These are phyloP conservation scores for Xanthoconium stramineum DNA, from an alignment of 768 basidiomycete species.

Conservation along the genomic window DNA sequence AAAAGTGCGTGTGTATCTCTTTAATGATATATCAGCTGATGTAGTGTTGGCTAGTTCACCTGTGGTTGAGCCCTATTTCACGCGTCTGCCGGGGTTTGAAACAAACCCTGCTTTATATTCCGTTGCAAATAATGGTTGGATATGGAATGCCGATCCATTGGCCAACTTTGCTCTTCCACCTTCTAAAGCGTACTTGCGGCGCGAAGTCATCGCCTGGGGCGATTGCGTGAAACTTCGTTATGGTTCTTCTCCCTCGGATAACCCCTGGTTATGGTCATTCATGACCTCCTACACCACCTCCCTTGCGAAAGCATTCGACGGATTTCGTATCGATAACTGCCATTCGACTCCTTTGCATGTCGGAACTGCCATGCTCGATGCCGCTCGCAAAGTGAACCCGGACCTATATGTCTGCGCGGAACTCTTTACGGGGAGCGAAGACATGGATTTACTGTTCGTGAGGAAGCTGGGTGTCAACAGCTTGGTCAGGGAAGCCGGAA, in stretches of 20 bases:
- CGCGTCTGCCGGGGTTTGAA: constrained; percentile 65
- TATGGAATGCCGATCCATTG: constrained; percentile 94
- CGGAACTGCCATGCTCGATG: constrained; percentile 93
- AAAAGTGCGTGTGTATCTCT: constrained; percentile 48
- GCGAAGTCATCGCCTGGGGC: constrained; percentile 96
- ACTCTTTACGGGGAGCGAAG: constrained; percentile 93
- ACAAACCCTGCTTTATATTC: constrained; percentile 58
- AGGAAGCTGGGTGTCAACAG: constrained; percentile 91
- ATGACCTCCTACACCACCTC: constrained; percentile 81
- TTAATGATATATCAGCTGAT: constrained; percentile 7
- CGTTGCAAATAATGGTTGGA: constrained; percentile 98
- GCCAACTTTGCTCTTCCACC: constrained; percentile 89
- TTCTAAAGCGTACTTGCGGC: constrained; percentile 92
- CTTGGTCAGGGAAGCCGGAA: constrained; percentile 92
- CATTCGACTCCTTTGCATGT: constrained; percentile 96
- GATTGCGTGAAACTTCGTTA: constrained; percentile 99
- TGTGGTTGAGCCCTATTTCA: constrained; percentile 91
- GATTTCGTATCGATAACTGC: constrained; percentile 97
- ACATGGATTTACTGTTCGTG: constrained; percentile 90
- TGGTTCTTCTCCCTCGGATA: constrained; percentile 71
- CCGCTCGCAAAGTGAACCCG: constrained; percentile 82
- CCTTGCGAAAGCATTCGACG: constrained; percentile 84
- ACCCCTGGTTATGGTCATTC: constrained; percentile 93
- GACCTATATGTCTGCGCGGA: constrained; percentile 97
- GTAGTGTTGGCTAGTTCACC: constrained; percentile 54